These are phyloP conservation scores for Urostyla sp. DNA, from an alignment of 73 alveolate genomes.

Conservation along the genomic window DNA sequence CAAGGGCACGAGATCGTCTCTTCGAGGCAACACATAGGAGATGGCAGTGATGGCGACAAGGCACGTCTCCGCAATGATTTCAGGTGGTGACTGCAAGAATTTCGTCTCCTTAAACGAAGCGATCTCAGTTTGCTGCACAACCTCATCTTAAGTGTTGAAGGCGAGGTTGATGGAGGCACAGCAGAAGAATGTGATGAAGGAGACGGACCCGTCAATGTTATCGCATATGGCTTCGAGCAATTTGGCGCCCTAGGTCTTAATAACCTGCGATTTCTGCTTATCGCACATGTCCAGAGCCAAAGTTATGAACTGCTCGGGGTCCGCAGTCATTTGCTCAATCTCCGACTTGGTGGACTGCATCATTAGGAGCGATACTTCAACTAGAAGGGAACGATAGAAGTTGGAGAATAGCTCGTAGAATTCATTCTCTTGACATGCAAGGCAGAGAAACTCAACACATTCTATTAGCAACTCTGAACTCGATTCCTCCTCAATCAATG, in stretches of 20 bases:
- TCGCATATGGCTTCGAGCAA: conserved; percentile 82
- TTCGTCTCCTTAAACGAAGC: not conserved
- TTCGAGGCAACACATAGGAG: conserved; percentile 56
- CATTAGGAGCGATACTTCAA: conserved; percentile 71
- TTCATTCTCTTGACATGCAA: conserved; percentile 59
- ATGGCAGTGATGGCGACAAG: conserved; percentile 54
- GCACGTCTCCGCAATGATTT: conserved; percentile 53
- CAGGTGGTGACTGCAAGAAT: conserved; percentile 26
- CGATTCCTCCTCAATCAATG: conserved; percentile 24
- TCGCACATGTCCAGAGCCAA: conserved; percentile 83
- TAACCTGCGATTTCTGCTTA: conserved; percentile 61
- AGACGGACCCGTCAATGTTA: conserved; percentile 76
- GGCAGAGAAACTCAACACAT: conserved; percentile 35
- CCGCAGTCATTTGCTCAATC: conserved; percentile 48
- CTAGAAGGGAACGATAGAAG: conserved; percentile 55
- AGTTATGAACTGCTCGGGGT: conserved; percentile 81
- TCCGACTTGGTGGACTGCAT: conserved; percentile 71
- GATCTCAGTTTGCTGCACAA: not conserved
- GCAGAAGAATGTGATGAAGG: conserved; percentile 65
- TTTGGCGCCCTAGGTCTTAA: conserved; percentile 81
- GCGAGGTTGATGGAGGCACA: conserved; percentile 44
- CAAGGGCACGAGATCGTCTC: conserved; percentile 39
- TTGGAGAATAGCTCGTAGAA: conserved; percentile 49
- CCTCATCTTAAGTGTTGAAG: conserved; percentile 11
- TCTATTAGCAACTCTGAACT: conserved; percentile 44